phyloP scores from a whole-genome alignment of 352 stramenopile species.

The Phytopythium chamaehyphon region DNA sequence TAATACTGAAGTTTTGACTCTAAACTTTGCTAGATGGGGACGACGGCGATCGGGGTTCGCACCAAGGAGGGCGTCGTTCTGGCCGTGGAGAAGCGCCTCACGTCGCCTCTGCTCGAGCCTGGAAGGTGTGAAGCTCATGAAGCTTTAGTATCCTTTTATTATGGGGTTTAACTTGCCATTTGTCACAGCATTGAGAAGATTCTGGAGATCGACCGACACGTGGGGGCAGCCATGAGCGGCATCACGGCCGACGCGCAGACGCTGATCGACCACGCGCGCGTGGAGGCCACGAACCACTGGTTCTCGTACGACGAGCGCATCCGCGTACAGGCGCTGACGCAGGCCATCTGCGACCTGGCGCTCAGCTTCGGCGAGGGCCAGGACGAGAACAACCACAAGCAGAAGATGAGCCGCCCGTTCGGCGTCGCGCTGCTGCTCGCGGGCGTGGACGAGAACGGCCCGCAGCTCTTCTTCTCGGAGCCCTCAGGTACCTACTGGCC shows the following conservation, averaged over 20 bases:
- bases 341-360: slow-evolving; percentile 98
- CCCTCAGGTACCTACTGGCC: slow-evolving; percentile 97
- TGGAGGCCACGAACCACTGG: slow-evolving; percentile 98
- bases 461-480: slow-evolving; percentile 97
- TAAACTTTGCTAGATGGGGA: slow-evolving; percentile 92
- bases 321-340: slow-evolving; percentile 96
- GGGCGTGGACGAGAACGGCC: slow-evolving; percentile 93
- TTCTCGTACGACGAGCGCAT: slow-evolving; percentile 99
- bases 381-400: slow-evolving; percentile 93
- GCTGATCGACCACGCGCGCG: slow-evolving; percentile 98
- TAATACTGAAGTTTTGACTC: neutral
- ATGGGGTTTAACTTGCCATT: neutral
- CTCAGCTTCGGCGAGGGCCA: slow-evolving; percentile 94
- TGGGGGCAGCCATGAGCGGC: slow-evolving; percentile 98
- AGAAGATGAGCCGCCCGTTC: slow-evolving; percentile 98
- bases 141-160: neutral
- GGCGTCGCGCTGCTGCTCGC: slow-evolving; percentile 97
- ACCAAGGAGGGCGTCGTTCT: slow-evolving; percentile 98
- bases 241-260: slow-evolving; percentile 98
- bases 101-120: slow-evolving; percentile 94
- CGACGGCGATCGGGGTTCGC: slow-evolving; percentile 97
- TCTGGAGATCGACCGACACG: slow-evolving; percentile 98
- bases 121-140: slow-evolving; percentile 41
- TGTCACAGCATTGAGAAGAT: slow-evolving; percentile 98
- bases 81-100: slow-evolving; percentile 98